Evolutionary conservation across 345 rosid genomes (phyloP).

Genomic region (Pistacia integerrima): DNA sequence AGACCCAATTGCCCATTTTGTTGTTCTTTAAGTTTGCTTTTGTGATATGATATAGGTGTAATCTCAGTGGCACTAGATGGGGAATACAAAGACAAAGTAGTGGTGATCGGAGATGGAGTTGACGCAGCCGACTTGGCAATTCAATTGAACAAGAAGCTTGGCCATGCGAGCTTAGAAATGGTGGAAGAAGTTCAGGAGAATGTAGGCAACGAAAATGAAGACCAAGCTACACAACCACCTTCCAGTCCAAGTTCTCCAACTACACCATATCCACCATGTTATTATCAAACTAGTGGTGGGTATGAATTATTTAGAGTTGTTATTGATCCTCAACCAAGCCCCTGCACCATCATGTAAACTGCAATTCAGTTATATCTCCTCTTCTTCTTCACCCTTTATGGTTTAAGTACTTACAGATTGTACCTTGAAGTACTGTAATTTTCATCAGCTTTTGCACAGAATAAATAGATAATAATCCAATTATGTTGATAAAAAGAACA

Average conservation of each 20-base stretch:
- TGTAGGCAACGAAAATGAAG: no score
- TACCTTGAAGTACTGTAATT: no score
- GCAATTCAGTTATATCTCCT: no score
- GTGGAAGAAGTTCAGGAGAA: slow-evolving; percentile 9
- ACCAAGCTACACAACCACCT: not conserved
- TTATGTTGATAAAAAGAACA: no score
- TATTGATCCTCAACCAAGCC: not conserved
- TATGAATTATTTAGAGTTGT: not conserved
- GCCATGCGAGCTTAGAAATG: slow-evolving; percentile 7
- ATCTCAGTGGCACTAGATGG: slow-evolving; percentile 19
- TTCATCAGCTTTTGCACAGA: no score
- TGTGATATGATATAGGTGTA: slow-evolving; percentile 12
- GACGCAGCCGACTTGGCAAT: slow-evolving; percentile 18
- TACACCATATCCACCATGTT: not conserved
- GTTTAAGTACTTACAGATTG: no score
- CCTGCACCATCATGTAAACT: not conserved
- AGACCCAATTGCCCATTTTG: not conserved
- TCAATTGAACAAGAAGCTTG: slow-evolving; percentile 18
- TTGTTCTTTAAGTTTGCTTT: not conserved
- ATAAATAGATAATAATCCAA: no score
- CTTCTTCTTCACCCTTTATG: no score
- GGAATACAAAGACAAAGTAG: slow-evolving; percentile 3
- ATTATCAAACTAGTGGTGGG: not conserved
- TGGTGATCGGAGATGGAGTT: slow-evolving; percentile 22
- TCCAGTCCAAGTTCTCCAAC: not conserved